Evolutionary conservation across 148 eudicot genomes (phyloP).

Genomic region (Heliamphora exappendiculata): DNA sequence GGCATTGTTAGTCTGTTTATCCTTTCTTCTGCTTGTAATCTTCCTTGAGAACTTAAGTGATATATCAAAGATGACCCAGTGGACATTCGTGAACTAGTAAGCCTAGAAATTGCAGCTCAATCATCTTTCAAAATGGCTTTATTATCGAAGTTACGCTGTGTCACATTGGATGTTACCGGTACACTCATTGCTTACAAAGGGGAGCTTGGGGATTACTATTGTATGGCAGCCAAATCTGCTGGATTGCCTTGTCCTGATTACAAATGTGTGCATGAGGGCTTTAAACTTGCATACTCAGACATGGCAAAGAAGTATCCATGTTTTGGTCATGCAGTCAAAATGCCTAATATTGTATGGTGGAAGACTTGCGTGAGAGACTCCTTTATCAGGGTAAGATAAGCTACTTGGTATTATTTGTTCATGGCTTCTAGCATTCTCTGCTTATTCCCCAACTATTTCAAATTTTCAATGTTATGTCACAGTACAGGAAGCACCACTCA

Average conservation of each 20-base stretch:
- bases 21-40: background rate
- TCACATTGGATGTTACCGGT: conserved; percentile 95
- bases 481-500: too few species aligned
- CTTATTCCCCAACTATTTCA: background rate
- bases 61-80: background rate
- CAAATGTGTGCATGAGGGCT: conserved; percentile 86
- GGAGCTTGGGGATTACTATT: conserved; percentile 91
- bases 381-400: conserved; percentile 54
- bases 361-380: conserved; percentile 86
- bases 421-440: background rate
- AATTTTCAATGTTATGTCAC: too few species aligned
- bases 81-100: background rate
- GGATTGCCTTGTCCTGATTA: conserved; percentile 96
- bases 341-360: conserved; percentile 97
- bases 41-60: background rate
- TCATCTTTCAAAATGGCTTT: conserved; percentile 39
- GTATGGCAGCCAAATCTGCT: conserved; percentile 94
- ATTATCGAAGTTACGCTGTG: conserved; percentile 57
- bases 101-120: background rate
- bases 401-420: background rate
- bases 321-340: conserved; percentile 78
- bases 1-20: background rate
- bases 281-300: conserved; percentile 73
- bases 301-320: conserved; percentile 94
- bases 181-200: conserved; percentile 95